Conservation (phyloP, 164 flowering plant species). For the Akebia trifoliata region DNA sequence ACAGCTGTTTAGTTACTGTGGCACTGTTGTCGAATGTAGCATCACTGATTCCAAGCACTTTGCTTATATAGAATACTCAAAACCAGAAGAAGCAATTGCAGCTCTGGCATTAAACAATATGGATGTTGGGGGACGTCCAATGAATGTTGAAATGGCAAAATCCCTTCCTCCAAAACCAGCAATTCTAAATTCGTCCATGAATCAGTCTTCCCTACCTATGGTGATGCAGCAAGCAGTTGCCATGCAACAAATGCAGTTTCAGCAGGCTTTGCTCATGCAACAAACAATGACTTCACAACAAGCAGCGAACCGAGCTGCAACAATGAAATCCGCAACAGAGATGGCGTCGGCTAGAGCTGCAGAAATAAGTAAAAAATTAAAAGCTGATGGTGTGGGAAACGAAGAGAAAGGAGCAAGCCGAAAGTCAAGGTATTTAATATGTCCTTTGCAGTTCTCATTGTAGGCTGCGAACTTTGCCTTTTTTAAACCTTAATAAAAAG, state of each 20-base stretch:
- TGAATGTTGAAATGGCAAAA: conserved; percentile 99
- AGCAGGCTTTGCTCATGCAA: conserved; percentile 95
- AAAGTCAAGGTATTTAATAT: conserved; percentile 55
- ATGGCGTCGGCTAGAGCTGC: conserved; percentile 96
- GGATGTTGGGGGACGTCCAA: conserved; percentile 91
- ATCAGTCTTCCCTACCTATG: conserved; percentile 73
- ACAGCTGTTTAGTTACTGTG: conserved; percentile 82
- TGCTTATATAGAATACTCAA: conserved; percentile 90
- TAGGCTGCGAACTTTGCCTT: no score
- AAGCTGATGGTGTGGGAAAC: conserved; percentile 62
- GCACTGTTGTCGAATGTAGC: conserved; percentile 84
- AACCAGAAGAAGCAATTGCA: conserved; percentile 94
- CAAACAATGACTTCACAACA: conserved; percentile 87
- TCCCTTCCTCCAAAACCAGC: conserved; percentile 77
- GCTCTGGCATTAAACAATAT: conserved; percentile 87
- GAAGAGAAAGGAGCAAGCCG: conserved; percentile 45
- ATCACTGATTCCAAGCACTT: conserved; percentile 93
- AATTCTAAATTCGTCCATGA: conserved; percentile 29
- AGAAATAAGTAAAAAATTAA: conserved; percentile 83
- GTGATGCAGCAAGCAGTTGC: conserved; percentile 99
- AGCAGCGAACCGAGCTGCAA: conserved; percentile 93
- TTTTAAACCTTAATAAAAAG: neutral
- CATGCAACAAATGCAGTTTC: conserved; percentile 99
- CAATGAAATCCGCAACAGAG: conserved; percentile 93
- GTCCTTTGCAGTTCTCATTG: neutral